Conservation (phyloP, 192 early-diverging fungal species). For the Rhizoclosmatium globosum region DNA sequence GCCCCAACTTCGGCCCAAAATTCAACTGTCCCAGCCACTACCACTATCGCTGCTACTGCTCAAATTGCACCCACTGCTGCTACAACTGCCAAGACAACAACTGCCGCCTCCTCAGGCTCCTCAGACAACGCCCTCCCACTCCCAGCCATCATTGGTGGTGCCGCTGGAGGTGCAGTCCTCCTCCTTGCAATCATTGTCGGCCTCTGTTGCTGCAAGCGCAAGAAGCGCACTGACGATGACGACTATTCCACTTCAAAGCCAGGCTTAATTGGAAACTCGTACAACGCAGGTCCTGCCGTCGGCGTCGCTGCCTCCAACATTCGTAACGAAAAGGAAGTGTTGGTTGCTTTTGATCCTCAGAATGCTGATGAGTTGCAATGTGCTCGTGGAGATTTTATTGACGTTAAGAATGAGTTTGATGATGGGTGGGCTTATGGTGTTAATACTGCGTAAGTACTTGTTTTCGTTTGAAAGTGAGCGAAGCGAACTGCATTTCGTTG, state of each 20-base stretch:
- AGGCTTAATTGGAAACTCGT: too few relatives aligned
- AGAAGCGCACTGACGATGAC: background rate
- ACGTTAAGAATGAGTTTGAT: conserved; percentile 11
- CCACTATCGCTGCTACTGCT: background rate
- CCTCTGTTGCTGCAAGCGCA: conserved; percentile 2
- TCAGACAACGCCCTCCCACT: background rate
- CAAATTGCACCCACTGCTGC: background rate
- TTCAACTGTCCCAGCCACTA: background rate
- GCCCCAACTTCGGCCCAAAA: background rate
- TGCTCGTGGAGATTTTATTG: background rate
- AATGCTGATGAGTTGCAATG: conserved; percentile 12
- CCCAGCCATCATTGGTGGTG: background rate
- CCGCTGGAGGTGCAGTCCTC: conserved; percentile 1
- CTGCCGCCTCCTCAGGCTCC: background rate
- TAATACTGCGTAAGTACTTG: too few relatives aligned
- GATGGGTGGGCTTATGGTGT: conserved; percentile 9
- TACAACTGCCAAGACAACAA: conserved; percentile 1
- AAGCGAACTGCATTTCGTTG: too few relatives aligned
- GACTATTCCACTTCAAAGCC: too few relatives aligned
- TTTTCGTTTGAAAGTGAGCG: too few relatives aligned
- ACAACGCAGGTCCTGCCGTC: too few relatives aligned
- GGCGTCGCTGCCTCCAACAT: background rate
- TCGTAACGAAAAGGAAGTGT: background rate
- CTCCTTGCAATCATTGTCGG: conserved; percentile 7
- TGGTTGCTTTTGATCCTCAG: background rate